Evolutionary conservation across 495 filamentous ascomycete species (phyloP).

Genomic region (Hypomontagnella monticulosa): DNA sequence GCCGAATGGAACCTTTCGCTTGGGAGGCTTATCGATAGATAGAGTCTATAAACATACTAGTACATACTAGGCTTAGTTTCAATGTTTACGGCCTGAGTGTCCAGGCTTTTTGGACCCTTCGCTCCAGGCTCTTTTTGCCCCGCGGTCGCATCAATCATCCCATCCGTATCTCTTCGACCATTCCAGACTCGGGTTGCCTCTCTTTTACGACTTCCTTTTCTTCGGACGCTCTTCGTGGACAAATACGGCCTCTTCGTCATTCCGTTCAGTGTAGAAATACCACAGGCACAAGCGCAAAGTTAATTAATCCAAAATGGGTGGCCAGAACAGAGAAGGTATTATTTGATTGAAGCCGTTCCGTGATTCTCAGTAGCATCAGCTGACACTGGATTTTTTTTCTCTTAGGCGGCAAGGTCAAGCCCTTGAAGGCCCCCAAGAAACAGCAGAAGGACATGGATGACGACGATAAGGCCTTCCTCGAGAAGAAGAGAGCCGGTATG

Average conservation of each 20-base stretch:
- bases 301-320: constrained; percentile 64
- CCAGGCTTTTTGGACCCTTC: constrained; percentile 15
- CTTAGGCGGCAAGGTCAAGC: constrained; percentile 85
- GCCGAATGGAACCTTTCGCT: no score
- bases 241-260: constrained; percentile 15
- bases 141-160: constrained; percentile 26
- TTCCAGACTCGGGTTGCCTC: constrained; percentile 17
- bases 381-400: constrained; percentile 31
- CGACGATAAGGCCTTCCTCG: constrained; percentile 76
- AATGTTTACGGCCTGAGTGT: not conserved
- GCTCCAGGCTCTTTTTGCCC: constrained; percentile 15
- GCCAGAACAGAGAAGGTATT: constrained; percentile 74
- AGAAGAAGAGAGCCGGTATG: constrained; percentile 79
- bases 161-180: constrained; percentile 14
- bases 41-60: no score
- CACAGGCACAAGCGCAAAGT: constrained; percentile 1
- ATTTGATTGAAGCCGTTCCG: constrained; percentile 13
- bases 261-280: constrained; percentile 1
- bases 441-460: constrained; percentile 77
- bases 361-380: constrained; percentile 1
- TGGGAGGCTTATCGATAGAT: no score
- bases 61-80: no score
- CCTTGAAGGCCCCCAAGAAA: constrained; percentile 84
- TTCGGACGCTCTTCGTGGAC: constrained; percentile 23
- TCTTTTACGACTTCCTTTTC: constrained; percentile 24